phyloP scores from a whole-genome alignment of 2,329 filamentous ascomycete species.

The Colletotrichum falcatum region DNA sequence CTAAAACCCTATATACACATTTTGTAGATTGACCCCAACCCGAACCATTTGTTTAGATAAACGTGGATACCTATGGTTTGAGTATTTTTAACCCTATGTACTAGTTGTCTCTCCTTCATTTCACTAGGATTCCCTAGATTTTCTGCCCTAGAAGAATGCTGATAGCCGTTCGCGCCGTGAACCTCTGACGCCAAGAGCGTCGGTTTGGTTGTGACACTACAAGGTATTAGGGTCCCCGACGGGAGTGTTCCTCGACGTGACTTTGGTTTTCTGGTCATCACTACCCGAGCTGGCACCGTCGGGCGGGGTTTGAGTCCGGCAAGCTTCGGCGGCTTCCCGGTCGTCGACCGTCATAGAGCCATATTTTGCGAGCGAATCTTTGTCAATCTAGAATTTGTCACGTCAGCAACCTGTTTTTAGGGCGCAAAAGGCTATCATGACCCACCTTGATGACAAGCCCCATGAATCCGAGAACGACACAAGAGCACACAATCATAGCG shows the following conservation, averaged over 20 bases:
- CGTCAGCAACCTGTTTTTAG: not conserved
- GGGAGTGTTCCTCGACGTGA: not conserved
- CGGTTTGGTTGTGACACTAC: not conserved
- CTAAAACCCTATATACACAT: too few species aligned
- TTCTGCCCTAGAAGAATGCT: not conserved
- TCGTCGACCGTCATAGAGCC: constrained; percentile 11
- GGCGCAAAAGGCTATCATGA: not conserved
- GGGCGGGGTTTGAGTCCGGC: not conserved
- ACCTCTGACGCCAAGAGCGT: not conserved
- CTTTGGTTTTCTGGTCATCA: not conserved
- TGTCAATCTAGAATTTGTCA: not conserved
- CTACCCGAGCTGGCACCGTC: not conserved
- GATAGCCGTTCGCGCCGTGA: not conserved
- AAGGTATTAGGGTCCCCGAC: not conserved
- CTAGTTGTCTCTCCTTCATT: not conserved
- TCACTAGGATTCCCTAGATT: not conserved
- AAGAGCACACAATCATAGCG: constrained; percentile 47
- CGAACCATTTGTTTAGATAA: too few species aligned
- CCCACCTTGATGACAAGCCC: constrained; percentile 37
- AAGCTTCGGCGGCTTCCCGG: not conserved
- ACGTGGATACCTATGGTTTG: too few species aligned
- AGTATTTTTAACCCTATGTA: too few species aligned
- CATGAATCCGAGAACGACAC: constrained; percentile 36
- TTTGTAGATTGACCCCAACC: too few species aligned
- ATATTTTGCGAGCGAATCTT: constrained; percentile 11